phyloP scores from a whole-genome alignment of 208 protist genomes.

The Crithidia sp. region DNA sequence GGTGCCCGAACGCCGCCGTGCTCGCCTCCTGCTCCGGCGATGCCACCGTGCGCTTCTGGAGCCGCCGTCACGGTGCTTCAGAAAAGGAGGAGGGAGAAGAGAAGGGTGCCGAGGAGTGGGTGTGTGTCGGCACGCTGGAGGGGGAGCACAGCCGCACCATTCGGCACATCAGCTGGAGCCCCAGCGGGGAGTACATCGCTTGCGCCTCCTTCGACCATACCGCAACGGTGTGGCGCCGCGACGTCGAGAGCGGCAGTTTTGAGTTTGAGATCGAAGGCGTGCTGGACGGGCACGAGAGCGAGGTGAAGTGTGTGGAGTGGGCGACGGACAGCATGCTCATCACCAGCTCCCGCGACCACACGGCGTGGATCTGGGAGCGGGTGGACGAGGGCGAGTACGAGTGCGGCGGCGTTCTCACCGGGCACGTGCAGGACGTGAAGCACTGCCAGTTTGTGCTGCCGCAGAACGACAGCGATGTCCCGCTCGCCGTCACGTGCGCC shows the following conservation, averaged over 20 bases:
- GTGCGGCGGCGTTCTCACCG: constrained; percentile 85
- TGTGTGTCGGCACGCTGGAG: constrained; percentile 55
- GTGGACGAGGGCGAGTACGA: constrained; percentile 89
- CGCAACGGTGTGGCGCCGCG: constrained; percentile 72
- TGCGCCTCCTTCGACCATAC: constrained; percentile 88
- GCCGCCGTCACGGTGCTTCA: constrained; percentile 9
- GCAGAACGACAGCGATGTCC: constrained; percentile 55
- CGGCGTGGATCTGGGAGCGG: constrained; percentile 92
- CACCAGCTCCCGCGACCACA: constrained; percentile 90
- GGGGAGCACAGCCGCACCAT: constrained; percentile 83
- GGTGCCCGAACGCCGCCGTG: constrained; percentile 70
- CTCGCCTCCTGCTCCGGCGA: constrained; percentile 83
- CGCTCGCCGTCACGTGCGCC: constrained; percentile 70
- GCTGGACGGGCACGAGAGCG: constrained; percentile 92
- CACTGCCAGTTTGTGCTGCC: constrained; percentile 79
- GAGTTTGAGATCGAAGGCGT: constrained; percentile 78
- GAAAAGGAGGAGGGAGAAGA: background rate
- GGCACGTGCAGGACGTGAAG: constrained; percentile 93
- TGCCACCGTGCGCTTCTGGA: constrained; percentile 73
- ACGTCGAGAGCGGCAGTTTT: constrained; percentile 30
- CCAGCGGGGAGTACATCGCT: constrained; percentile 77
- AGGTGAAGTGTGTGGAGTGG: constrained; percentile 92
- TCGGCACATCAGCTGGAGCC: constrained; percentile 85
- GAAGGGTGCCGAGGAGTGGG: constrained; percentile 33
- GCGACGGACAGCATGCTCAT: constrained; percentile 77